Conservation (phyloP, 768 basidiomycete species). For the Russula compacta region DNA sequence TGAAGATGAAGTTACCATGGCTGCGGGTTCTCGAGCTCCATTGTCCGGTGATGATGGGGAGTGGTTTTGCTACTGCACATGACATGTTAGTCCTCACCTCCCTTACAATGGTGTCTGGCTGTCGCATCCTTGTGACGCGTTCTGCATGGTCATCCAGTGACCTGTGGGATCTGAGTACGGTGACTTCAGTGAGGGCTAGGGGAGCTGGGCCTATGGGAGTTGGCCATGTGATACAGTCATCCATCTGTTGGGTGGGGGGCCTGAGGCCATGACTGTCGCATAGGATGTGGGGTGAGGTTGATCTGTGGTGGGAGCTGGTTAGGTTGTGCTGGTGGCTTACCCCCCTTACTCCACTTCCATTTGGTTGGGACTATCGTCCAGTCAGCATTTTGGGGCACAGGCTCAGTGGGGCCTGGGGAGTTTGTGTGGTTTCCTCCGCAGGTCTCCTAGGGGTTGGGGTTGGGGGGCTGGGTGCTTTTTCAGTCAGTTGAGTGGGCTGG, state of each 20-base stretch:
- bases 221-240: no score
- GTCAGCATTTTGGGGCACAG: no score
- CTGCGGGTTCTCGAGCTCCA: background rate
- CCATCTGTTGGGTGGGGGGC: no score
- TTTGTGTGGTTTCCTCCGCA: no score
- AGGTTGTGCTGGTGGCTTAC: no score
- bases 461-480: no score
- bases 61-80: background rate
- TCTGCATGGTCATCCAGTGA: background rate
- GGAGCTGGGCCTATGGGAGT: background rate
- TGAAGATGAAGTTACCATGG: background rate
- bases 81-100: background rate
- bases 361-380: no score
- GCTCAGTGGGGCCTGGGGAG: no score
- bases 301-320: background rate
- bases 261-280: background rate
- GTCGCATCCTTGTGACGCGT: background rate
- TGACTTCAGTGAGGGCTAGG: no score
- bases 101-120: background rate
- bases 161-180: background rate
- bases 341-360: no score
- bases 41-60: background rate
- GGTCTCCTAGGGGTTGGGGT: no score
- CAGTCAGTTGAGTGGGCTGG: no score
- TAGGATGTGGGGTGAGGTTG: background rate